Conservation (phyloP, 345 rosid species). For the Combretum micranthum region DNA sequence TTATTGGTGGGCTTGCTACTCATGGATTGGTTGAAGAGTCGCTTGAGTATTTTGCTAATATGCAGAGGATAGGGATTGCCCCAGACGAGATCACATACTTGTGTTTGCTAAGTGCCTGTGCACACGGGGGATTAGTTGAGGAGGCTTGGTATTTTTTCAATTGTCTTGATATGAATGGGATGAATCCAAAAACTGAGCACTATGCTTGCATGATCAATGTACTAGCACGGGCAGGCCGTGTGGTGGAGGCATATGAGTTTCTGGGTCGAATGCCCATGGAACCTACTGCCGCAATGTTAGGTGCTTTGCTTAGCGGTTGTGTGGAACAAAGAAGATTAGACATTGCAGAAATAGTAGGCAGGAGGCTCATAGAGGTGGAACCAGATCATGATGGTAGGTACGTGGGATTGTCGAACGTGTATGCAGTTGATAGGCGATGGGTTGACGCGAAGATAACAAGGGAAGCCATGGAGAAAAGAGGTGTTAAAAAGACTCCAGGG, state of each 20-base stretch:
- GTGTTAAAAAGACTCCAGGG: slow-evolving; percentile 70
- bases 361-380: slow-evolving; percentile 62
- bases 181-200: slow-evolving; percentile 60
- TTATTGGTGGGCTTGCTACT: slow-evolving; percentile 80
- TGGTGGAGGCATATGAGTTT: slow-evolving; percentile 54
- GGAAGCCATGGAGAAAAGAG: slow-evolving; percentile 72
- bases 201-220: slow-evolving; percentile 86
- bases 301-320: slow-evolving; percentile 73
- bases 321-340: slow-evolving; percentile 52
- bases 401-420: slow-evolving; percentile 56
- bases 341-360: slow-evolving; percentile 64
- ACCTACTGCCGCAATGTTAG: slow-evolving; percentile 66
- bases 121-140: slow-evolving; percentile 69
- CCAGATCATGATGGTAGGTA: slow-evolving; percentile 76
- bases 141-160: slow-evolving; percentile 63
- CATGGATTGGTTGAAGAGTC: slow-evolving; percentile 64
- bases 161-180: slow-evolving; percentile 31
- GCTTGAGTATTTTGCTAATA: slow-evolving; percentile 47
- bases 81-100: slow-evolving; percentile 77
- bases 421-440: slow-evolving; percentile 48
- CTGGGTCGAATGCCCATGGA: slow-evolving; percentile 42
- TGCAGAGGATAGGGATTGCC: slow-evolving; percentile 39
- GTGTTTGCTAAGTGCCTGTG: slow-evolving; percentile 73
- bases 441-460: slow-evolving; percentile 56
- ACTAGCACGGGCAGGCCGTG: slow-evolving; percentile 64